Evolutionary conservation across 2,329 filamentous ascomycete species (phyloP).

Genomic region (Penicillium hesseltinei): DNA sequence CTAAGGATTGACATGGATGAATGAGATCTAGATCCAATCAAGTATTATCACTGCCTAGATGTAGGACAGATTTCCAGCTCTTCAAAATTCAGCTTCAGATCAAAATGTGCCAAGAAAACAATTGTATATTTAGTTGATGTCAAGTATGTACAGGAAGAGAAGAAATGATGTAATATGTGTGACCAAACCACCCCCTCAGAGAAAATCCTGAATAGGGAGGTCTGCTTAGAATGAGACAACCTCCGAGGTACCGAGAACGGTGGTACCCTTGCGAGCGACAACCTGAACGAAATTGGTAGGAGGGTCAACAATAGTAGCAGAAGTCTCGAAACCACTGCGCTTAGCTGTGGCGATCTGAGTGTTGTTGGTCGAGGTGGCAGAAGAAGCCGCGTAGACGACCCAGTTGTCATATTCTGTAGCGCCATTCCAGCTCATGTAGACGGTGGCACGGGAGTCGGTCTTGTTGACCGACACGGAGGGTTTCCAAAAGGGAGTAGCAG

Average conservation of each 20-base stretch:
- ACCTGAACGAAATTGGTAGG: slow-evolving; percentile 27
- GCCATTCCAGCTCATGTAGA: slow-evolving; percentile 43
- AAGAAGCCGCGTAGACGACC: slow-evolving; percentile 32
- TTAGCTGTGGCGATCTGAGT: slow-evolving; percentile 22
- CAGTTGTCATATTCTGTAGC: slow-evolving; percentile 36
- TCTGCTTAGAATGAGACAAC: slow-evolving; percentile 1
- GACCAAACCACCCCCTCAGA: neutral
- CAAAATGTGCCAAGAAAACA: too few species aligned
- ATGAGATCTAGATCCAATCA: neutral
- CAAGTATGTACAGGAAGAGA: neutral
- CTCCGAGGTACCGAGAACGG: slow-evolving; percentile 22
- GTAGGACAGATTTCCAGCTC: too few species aligned
- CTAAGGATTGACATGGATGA: too few species aligned
- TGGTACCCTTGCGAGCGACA: slow-evolving; percentile 30
- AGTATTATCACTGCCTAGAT: too few species aligned
- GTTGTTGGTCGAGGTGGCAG: slow-evolving; percentile 17
- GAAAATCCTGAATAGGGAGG: neutral
- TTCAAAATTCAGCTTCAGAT: neutral
- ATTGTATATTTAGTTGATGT: neutral
- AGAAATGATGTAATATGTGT: neutral
- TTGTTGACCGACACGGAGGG: slow-evolving; percentile 15
- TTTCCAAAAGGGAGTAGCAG: slow-evolving; percentile 20
- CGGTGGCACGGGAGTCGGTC: slow-evolving; percentile 1
- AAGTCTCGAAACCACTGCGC: slow-evolving; percentile 33
- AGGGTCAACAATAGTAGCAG: slow-evolving; percentile 15